Evolutionary conservation across 768 basidiomycete genomes (phyloP).

Genomic region (Tremella fuciformis): DNA sequence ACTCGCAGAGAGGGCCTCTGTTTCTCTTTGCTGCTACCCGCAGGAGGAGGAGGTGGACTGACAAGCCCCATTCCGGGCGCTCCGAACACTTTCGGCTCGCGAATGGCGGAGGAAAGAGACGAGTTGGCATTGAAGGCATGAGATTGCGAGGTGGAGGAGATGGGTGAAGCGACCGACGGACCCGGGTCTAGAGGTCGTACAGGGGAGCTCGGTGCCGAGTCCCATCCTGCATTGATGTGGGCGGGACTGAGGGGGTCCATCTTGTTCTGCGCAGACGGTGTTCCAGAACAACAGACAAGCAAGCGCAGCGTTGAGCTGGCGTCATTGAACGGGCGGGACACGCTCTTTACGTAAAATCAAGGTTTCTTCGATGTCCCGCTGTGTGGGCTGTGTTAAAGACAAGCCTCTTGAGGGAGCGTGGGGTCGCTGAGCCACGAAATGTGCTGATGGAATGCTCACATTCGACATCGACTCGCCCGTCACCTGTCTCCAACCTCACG

Average conservation of each 20-base stretch:
- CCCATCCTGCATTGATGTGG: slow-evolving; percentile 31
- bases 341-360: no score
- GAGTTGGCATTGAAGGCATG: slow-evolving; percentile 5
- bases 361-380: no score
- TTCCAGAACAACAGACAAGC: no score
- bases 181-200: not conserved
- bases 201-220: slow-evolving; percentile 17
- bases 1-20: slow-evolving; percentile 68
- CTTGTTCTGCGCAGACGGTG: not conserved
- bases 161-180: not conserved
- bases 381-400: no score
- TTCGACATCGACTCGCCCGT: no score
- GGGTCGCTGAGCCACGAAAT: no score
- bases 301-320: no score
- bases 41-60: slow-evolving; percentile 16
- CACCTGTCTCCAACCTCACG: no score
- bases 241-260: slow-evolving; percentile 32
- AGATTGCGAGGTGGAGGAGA: not conserved
- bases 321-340: no score
- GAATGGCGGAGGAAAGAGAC: slow-evolving; percentile 17
- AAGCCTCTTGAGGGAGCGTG: no score
- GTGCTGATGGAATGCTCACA: no score
- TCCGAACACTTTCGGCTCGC: slow-evolving; percentile 44
- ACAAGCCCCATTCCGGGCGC: slow-evolving; percentile 27
- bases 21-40: slow-evolving; percentile 7